Evolutionary conservation across 2,329 filamentous ascomycete species (phyloP).

Genomic region (Metarhizium robertsii): DNA sequence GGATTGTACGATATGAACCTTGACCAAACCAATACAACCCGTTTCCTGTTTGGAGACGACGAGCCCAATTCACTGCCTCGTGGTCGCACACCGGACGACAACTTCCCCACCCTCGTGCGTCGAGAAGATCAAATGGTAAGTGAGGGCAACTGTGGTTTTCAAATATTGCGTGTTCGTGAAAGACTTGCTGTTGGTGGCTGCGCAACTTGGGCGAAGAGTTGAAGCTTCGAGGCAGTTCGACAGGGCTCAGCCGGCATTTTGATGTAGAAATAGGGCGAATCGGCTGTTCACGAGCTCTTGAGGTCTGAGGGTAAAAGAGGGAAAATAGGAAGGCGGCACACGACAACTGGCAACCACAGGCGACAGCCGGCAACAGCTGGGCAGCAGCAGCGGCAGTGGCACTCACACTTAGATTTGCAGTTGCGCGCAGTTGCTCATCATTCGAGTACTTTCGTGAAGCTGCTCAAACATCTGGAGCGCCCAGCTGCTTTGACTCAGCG

Average conservation of each 20-base stretch:
- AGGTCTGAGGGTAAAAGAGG: background rate
- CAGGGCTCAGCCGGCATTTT: background rate
- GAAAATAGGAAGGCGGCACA: background rate
- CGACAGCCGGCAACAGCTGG: background rate
- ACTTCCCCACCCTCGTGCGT: slow-evolving; percentile 75
- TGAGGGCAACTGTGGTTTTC: slow-evolving; percentile 6
- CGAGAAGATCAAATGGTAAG: slow-evolving; percentile 50
- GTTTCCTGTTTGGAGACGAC: slow-evolving; percentile 79
- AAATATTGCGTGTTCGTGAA: background rate
- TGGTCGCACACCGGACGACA: slow-evolving; percentile 63
- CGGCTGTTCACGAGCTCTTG: too few relatives aligned
- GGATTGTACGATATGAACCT: slow-evolving; percentile 60
- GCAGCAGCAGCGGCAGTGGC: background rate
- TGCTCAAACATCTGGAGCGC: too few relatives aligned
- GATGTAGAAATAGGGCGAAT: background rate
- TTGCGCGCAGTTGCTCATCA: background rate
- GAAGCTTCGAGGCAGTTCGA: background rate
- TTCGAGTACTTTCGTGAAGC: too few relatives aligned
- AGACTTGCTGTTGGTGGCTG: background rate
- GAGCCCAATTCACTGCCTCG: slow-evolving; percentile 41
- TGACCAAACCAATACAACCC: slow-evolving; percentile 76
- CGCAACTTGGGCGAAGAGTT: background rate
- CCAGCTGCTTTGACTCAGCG: too few relatives aligned
- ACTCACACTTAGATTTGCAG: background rate
- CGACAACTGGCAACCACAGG: background rate